Conservation (phyloP, 2,329 filamentous ascomycete species). For the Cercospora beticola region DNA sequence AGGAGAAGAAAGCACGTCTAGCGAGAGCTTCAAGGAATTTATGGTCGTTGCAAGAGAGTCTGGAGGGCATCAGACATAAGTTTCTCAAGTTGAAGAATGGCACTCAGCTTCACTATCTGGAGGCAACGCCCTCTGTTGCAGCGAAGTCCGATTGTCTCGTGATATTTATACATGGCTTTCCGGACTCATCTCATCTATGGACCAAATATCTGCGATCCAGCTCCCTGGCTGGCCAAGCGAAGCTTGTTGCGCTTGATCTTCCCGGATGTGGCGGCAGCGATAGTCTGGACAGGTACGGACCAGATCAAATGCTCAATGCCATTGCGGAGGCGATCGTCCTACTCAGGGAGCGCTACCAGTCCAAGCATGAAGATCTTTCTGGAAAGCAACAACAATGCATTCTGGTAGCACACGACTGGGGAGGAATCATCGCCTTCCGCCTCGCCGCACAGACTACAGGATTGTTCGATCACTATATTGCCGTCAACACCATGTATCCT, state of each 20-base stretch:
- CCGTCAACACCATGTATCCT: slow-evolving; percentile 52
- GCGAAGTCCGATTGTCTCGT: slow-evolving; percentile 14
- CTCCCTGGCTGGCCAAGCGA: slow-evolving; percentile 41
- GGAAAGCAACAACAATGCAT: slow-evolving; percentile 38
- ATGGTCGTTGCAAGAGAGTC: slow-evolving; percentile 54
- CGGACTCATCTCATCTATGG: slow-evolving; percentile 59
- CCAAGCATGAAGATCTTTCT: neutral
- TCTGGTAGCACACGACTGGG: slow-evolving; percentile 49
- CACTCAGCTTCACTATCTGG: slow-evolving; percentile 56
- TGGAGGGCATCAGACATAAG: slow-evolving; percentile 50
- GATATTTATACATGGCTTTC: slow-evolving; percentile 46
- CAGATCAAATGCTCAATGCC: slow-evolving; percentile 54
- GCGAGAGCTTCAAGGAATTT: slow-evolving; percentile 51
- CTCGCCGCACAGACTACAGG: slow-evolving; percentile 59
- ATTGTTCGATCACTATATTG: slow-evolving; percentile 56
- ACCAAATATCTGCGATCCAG: slow-evolving; percentile 47
- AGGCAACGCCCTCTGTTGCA: neutral
- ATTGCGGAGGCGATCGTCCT: slow-evolving; percentile 55
- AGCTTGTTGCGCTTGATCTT: slow-evolving; percentile 56
- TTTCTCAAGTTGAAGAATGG: slow-evolving; percentile 53
- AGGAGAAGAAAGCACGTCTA: neutral
- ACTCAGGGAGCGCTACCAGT: slow-evolving; percentile 49
- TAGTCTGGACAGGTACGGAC: slow-evolving; percentile 50
- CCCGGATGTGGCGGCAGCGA: slow-evolving; percentile 61
- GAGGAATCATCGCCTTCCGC: slow-evolving; percentile 52